These are phyloP conservation scores for Vigna unguiculata DNA, from an alignment of 306 rosid species.

Conservation along the genomic window DNA sequence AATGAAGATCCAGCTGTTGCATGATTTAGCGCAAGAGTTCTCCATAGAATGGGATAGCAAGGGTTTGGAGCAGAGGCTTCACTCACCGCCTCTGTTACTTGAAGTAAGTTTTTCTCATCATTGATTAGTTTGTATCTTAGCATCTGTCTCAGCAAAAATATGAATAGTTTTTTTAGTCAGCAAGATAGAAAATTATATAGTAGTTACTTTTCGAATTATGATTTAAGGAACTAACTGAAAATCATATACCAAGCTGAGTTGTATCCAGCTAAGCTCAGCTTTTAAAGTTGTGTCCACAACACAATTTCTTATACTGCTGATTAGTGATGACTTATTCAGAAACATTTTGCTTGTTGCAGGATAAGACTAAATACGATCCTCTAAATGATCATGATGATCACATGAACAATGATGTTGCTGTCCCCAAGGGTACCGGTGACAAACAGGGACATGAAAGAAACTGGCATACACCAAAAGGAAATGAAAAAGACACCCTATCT, in stretches of 20 bases:
- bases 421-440: conserved; percentile 4
- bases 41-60: conserved; percentile 74
- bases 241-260: background rate
- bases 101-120: conserved; percentile 48
- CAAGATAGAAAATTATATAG: background rate
- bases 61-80: conserved; percentile 65
- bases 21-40: conserved; percentile 66
- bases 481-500: conserved; percentile 22
- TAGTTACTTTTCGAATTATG: background rate
- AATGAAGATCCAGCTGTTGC: conserved; percentile 72
- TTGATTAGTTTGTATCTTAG: background rate
- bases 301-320: background rate
- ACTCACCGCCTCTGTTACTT: conserved; percentile 39
- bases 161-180: background rate
- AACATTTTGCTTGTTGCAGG: conserved; percentile 51
- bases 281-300: background rate
- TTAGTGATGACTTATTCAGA: conserved; percentile 20
- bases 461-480: conserved; percentile 11
- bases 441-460: conserved; percentile 6
- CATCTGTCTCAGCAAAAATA: background rate
- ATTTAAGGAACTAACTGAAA: background rate
- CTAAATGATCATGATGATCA: conserved; percentile 25
- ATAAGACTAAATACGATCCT: conserved; percentile 27
- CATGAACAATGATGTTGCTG: conserved; percentile 32
- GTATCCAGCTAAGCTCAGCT: background rate